A percentile compares a stretch with the other conserved stretches of the same genome.
phyloP scores from a whole-genome alignment of 2,329 filamentous ascomycete species.

The Alternaria sp. region DNA sequence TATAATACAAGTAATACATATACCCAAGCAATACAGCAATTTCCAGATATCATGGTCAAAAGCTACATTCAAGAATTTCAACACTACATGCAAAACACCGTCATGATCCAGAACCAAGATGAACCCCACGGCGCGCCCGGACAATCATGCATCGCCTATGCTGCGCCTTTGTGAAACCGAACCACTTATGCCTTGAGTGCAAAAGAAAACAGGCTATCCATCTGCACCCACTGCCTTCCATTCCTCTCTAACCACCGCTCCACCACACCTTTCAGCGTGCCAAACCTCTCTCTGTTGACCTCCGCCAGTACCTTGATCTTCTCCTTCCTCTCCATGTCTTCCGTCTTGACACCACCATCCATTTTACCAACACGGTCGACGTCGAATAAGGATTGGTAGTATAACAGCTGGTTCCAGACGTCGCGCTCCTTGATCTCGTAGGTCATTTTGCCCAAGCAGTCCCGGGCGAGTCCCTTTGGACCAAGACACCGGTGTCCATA shows the following conservation, averaged over 20 bases:
- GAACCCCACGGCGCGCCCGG: neutral
- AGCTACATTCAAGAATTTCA: slow-evolving; percentile 1
- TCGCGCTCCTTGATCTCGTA: slow-evolving; percentile 89
- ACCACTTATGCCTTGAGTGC: slow-evolving; percentile 44
- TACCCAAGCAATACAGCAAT: slow-evolving; percentile 13
- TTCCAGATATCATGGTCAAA: slow-evolving; percentile 1
- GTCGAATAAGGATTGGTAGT: slow-evolving; percentile 84
- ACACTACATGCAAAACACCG: slow-evolving; percentile 3
- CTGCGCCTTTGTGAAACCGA: neutral
- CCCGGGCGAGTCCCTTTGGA: slow-evolving; percentile 80
- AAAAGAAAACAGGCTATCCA: slow-evolving; percentile 83
- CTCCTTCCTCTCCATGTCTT: slow-evolving; percentile 55
- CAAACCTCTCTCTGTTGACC: slow-evolving; percentile 81
- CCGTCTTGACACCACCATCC: slow-evolving; percentile 61
- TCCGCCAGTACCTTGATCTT: slow-evolving; percentile 72
- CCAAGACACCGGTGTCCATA: slow-evolving; percentile 91
- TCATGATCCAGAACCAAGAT: neutral
- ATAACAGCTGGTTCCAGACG: slow-evolving; percentile 93
- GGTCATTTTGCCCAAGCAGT: slow-evolving; percentile 84
- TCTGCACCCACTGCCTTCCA: slow-evolving; percentile 89
- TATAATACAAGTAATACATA: slow-evolving; percentile 15
- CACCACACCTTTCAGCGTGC: slow-evolving; percentile 75
- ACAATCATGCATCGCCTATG: neutral
- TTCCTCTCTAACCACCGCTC: slow-evolving; percentile 88
- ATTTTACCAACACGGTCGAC: slow-evolving; percentile 76